These are phyloP conservation scores for Rhododendron simsii DNA, from an alignment of 148 eudicot species.

Conservation along the genomic window DNA sequence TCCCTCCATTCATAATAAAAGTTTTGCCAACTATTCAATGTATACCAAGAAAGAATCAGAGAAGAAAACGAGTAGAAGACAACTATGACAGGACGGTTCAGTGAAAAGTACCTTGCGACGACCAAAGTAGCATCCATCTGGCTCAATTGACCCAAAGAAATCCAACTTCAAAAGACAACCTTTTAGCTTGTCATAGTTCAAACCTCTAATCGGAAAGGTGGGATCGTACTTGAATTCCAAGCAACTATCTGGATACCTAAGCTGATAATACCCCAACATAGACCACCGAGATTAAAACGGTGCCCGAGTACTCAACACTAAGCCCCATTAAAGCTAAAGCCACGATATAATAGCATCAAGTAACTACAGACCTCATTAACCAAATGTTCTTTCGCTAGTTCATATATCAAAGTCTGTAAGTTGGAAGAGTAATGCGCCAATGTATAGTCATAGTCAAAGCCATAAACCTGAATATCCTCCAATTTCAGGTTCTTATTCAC, in stretches of 20 bases:
- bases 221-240: constrained; percentile 79
- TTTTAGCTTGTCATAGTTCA: constrained; percentile 86
- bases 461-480: constrained; percentile 86
- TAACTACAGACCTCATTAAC: constrained; percentile 75
- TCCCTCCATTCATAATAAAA: not conserved
- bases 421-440: constrained; percentile 86
- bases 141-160: constrained; percentile 97
- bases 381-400: constrained; percentile 92
- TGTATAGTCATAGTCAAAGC: constrained; percentile 97
- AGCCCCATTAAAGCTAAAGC: not conserved
- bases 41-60: not conserved
- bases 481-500: constrained; percentile 87
- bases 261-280: constrained; percentile 43
- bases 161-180: constrained; percentile 95
- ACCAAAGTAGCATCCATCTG: constrained; percentile 92
- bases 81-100: not conserved
- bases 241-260: constrained; percentile 92
- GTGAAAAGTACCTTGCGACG: constrained; percentile 61
- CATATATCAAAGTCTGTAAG: constrained; percentile 79
- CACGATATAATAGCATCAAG: not conserved
- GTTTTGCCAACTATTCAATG: not conserved
- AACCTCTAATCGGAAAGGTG: constrained; percentile 86
- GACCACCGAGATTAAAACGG: not conserved
- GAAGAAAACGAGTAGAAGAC: not conserved
- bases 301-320: not conserved